A percentile compares a stretch with the other conserved stretches of the same genome.
phyloP scores from a whole-genome alignment of 805 yeast species.

The Kluyveromyces siamensis region DNA sequence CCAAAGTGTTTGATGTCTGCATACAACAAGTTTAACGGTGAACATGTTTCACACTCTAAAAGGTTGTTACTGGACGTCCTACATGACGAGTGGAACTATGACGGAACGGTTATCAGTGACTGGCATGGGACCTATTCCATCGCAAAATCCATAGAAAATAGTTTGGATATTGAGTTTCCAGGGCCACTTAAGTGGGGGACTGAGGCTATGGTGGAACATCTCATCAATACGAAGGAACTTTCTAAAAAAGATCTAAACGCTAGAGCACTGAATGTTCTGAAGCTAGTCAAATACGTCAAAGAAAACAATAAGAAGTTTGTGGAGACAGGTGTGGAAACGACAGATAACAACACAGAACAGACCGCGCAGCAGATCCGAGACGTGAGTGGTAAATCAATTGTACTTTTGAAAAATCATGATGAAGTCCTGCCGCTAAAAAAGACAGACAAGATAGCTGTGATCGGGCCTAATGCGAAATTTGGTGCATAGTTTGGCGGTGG shows the following conservation, averaged over 20 bases:
- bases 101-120: slow-evolving; percentile 52
- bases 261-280: slow-evolving; percentile 39
- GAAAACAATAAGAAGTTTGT: slow-evolving; percentile 23
- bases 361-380: slow-evolving; percentile 35
- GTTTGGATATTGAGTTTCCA: slow-evolving; percentile 36
- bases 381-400: slow-evolving; percentile 44
- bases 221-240: slow-evolving; percentile 34
- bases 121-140: slow-evolving; percentile 52
- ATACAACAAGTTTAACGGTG: slow-evolving; percentile 38
- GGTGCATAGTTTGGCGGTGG: slow-evolving; percentile 54
- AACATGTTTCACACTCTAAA: slow-evolving; percentile 30
- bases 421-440: slow-evolving; percentile 39
- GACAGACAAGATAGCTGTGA: slow-evolving; percentile 36
- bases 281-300: slow-evolving; percentile 37
- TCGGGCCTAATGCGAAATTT: slow-evolving; percentile 49
- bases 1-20: slow-evolving; percentile 54
- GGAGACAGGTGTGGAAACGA: slow-evolving; percentile 12
- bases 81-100: slow-evolving; percentile 47
- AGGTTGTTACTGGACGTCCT: slow-evolving; percentile 37
- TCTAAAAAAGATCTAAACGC: slow-evolving; percentile 33
- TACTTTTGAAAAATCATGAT: slow-evolving; percentile 47
- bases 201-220: slow-evolving; percentile 31
- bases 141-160: slow-evolving; percentile 40
- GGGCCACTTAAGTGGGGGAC: slow-evolving; percentile 33
- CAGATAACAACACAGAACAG: slow-evolving; percentile 38